Conservation (phyloP, 257 asterid species). For the Fraxinus americana region DNA sequence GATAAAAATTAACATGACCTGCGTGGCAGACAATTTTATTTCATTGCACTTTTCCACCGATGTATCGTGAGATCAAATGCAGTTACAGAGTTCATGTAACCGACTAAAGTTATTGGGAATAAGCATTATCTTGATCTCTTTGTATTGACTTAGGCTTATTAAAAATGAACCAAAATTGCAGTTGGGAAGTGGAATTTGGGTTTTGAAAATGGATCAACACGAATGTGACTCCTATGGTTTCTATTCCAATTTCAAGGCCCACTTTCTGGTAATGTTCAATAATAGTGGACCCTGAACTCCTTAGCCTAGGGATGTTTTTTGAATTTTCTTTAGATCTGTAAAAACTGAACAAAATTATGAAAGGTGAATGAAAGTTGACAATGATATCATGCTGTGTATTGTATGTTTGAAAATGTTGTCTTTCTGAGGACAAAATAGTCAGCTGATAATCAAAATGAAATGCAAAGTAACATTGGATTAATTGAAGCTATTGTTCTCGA, state of each 20-base stretch:
- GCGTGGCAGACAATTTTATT: background rate
- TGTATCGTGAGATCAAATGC: background rate
- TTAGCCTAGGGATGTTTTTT: background rate
- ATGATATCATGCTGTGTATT: background rate
- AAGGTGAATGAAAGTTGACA: background rate
- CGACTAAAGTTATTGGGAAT: too few species aligned
- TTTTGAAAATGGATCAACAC: background rate
- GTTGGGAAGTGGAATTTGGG: background rate
- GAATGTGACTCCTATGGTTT: background rate
- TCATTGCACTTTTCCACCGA: background rate
- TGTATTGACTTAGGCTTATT: background rate
- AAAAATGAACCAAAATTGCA: background rate
- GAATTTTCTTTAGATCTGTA: background rate
- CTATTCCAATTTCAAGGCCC: background rate
- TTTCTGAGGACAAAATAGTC: too few species aligned
- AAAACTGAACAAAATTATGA: background rate
- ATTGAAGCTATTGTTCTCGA: slow-evolving; percentile 87
- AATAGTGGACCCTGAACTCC: background rate
- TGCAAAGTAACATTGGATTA: slow-evolving; percentile 85
- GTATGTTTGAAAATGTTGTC: slow-evolving; percentile 46
- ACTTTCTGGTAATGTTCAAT: background rate
- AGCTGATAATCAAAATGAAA: slow-evolving; percentile 29
- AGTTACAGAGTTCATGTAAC: background rate
- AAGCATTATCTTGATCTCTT: background rate
- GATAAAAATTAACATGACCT: background rate